Evolutionary conservation across 805 yeast genomes (phyloP).

Genomic region (Yarrowia sp.): DNA sequence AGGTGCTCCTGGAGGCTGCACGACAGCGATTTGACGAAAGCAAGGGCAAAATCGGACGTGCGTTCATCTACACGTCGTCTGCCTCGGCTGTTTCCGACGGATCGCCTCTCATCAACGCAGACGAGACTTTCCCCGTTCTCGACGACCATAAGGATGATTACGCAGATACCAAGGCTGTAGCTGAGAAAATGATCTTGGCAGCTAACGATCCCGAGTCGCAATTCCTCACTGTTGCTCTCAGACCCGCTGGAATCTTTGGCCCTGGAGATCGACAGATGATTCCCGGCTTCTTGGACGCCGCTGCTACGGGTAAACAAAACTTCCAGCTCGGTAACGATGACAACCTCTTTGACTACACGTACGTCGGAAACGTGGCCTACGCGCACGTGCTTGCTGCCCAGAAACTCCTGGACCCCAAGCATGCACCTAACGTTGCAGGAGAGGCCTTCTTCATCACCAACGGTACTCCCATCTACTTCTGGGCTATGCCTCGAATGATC

Average conservation of each 20-base stretch:
- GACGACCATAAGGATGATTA: conserved; percentile 93
- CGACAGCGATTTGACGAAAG: conserved; percentile 52
- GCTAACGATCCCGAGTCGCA: conserved; percentile 62
- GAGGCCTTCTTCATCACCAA: conserved; percentile 90
- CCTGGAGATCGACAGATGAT: conserved; percentile 98
- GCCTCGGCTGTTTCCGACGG: conserved; percentile 98
- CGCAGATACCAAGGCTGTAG: conserved; percentile 91
- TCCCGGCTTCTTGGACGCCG: conserved; percentile 87
- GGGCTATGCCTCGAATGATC: conserved; percentile 95
- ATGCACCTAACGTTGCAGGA: conserved; percentile 66
- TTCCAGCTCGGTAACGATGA: conserved; percentile 95
- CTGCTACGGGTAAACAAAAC: conserved; percentile 82
- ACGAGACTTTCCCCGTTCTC: conserved; percentile 94
- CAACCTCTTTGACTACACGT: conserved; percentile 95
- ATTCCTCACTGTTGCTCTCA: conserved; percentile 79
- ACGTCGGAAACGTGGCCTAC: conserved; percentile 98
- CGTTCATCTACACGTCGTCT: conserved; percentile 91
- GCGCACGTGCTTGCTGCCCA: conserved; percentile 93
- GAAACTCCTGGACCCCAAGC: conserved; percentile 60
- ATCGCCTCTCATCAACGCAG: conserved; percentile 87
- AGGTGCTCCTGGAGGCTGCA: conserved; percentile 71
- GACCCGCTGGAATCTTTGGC: conserved; percentile 99
- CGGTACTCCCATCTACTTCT: conserved; percentile 92
- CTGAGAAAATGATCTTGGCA: conserved; percentile 79
- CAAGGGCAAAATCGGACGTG: conserved; percentile 47